Percentiles rank a stretch among this genome's conserved stretches.
These are phyloP conservation scores for Diaporthe ilicicola DNA, from an alignment of 2,329 filamentous ascomycete species.

Conservation along the genomic window DNA sequence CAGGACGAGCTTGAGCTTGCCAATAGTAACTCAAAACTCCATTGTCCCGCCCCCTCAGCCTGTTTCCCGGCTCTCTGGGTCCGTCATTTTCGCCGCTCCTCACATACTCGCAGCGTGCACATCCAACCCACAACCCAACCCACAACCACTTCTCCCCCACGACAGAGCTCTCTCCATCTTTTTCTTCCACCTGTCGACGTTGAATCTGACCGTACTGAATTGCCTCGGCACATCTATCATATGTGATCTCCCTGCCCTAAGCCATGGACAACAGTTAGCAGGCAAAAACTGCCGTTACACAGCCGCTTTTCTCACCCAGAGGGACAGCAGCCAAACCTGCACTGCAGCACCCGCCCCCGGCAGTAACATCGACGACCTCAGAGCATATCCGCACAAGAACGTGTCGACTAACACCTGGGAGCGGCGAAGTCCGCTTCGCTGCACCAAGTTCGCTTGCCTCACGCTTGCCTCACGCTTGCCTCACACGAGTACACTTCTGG, in stretches of 20 bases:
- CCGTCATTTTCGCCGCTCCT: background rate
- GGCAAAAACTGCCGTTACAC: background rate
- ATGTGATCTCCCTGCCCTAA: background rate
- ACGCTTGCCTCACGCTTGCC: background rate
- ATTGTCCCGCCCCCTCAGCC: constrained; percentile 6
- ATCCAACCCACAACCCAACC: too few species aligned
- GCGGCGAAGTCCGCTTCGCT: background rate
- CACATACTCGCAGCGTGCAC: background rate
- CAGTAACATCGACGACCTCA: background rate
- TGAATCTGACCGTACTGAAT: background rate
- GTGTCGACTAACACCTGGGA: background rate
- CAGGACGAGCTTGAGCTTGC: constrained; percentile 3
- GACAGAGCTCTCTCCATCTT: background rate
- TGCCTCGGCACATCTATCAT: background rate
- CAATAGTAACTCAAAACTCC: background rate
- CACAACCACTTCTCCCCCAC: background rate
- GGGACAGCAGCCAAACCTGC: background rate
- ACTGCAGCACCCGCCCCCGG: background rate
- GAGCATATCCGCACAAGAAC: background rate
- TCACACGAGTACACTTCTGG: background rate
- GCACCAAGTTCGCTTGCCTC: background rate
- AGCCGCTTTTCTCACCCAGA: background rate
- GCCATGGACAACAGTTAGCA: background rate
- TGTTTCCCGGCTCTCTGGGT: background rate
- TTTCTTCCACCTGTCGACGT: background rate